Percentiles rank a stretch among this genome's conserved stretches.
These are phyloP conservation scores for Penicillium sp. DNA, from an alignment of 2,329 filamentous ascomycete species.

Conservation along the genomic window DNA sequence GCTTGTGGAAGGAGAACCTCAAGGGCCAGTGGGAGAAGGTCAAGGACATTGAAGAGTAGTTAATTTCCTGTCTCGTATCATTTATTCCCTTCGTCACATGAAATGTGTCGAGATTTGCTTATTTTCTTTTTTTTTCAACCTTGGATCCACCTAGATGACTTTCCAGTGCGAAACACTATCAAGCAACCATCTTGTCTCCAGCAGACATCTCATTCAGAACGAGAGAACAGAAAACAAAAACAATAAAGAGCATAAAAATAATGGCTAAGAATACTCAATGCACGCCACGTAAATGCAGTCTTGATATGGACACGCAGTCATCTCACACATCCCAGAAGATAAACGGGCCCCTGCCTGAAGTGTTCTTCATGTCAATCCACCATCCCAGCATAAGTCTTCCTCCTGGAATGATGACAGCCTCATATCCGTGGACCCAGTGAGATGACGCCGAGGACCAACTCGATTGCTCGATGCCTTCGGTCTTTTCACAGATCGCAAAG, in stretches of 20 bases:
- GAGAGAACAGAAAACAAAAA: no score
- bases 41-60: slow-evolving; percentile 87
- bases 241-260: neutral
- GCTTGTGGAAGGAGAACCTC: slow-evolving; percentile 97
- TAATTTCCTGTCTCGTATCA: slow-evolving; percentile 11
- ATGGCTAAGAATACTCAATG: neutral
- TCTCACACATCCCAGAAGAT: slow-evolving; percentile 33
- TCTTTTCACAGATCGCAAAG: slow-evolving; percentile 34
- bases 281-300: neutral
- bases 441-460: slow-evolving; percentile 20
- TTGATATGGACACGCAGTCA: neutral
- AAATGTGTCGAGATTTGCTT: slow-evolving; percentile 5
- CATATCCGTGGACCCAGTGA: slow-evolving; percentile 46
- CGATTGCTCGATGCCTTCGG: neutral
- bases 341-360: slow-evolving; percentile 27
- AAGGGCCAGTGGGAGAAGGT: slow-evolving; percentile 96
- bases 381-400: slow-evolving; percentile 50
- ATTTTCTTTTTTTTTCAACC: slow-evolving; percentile 4
- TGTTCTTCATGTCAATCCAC: slow-evolving; percentile 41
- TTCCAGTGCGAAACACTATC: neutral
- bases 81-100: slow-evolving; percentile 19
- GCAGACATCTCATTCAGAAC: no score
- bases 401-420: slow-evolving; percentile 50
- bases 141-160: neutral
- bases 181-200: neutral